phyloP scores from a whole-genome alignment of 345 rosid genomes.

The Linum trigynum region DNA sequence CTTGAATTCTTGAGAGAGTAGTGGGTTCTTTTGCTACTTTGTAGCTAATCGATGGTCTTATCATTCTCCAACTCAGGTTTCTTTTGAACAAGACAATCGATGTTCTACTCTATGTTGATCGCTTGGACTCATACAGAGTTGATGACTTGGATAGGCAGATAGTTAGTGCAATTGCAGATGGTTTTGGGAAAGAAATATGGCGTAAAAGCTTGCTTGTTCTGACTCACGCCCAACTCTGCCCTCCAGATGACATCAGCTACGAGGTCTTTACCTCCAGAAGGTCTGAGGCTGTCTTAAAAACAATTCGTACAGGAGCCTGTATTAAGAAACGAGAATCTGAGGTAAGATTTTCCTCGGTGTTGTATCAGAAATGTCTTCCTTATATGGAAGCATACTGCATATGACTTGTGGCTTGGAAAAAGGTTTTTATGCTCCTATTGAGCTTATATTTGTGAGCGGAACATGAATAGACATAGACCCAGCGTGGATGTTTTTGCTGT shows the following conservation, averaged over 20 bases:
- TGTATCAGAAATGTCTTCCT: background rate
- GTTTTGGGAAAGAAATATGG: slow-evolving; percentile 81
- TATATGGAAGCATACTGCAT: background rate
- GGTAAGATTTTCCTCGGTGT: slow-evolving; percentile 25
- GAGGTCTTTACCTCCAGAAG: slow-evolving; percentile 55
- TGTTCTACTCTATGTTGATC: slow-evolving; percentile 68
- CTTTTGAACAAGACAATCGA: slow-evolving; percentile 64
- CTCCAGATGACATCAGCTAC: slow-evolving; percentile 63
- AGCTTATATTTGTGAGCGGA: too few species aligned
- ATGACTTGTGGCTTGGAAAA: background rate
- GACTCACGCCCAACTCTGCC: slow-evolving; percentile 80
- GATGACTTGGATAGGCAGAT: slow-evolving; percentile 82
- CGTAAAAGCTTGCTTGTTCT: slow-evolving; percentile 61
- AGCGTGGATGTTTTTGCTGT: too few species aligned
- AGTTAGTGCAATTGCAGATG: slow-evolving; percentile 49
- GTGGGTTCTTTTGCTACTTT: background rate
- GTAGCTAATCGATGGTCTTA: background rate
- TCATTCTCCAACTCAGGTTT: slow-evolving; percentile 34
- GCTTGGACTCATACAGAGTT: slow-evolving; percentile 74
- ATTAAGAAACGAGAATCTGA: slow-evolving; percentile 46
- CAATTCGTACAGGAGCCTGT: slow-evolving; percentile 43
- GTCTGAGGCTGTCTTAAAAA: slow-evolving; percentile 62
- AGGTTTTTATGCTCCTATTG: too few species aligned
- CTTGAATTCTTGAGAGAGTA: background rate
- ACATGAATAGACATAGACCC: too few species aligned